Percentiles rank a stretch among this genome's conserved stretches.
Evolutionary conservation across 108 stramenopile genomes (phyloP).

Genomic region (Cyclostephanos invisitatus): DNA sequence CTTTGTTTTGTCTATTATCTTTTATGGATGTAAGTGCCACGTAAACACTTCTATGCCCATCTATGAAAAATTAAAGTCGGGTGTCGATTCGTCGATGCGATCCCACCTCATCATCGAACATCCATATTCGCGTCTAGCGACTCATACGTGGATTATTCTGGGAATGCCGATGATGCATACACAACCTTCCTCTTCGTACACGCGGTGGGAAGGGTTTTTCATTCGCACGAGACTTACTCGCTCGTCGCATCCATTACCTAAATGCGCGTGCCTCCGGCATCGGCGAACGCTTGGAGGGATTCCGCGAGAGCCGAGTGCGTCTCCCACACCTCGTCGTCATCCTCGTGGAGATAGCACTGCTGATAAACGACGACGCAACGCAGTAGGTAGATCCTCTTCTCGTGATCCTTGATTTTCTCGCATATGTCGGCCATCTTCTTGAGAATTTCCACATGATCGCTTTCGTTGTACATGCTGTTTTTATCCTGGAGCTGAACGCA

Average conservation of each 20-base stretch:
- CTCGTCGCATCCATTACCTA: background rate
- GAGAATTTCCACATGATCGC: constrained; percentile 41
- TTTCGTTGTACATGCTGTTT: constrained; percentile 28
- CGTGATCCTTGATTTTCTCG: constrained; percentile 47
- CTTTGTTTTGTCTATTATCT: background rate
- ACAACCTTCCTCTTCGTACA: background rate
- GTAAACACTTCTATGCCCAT: background rate
- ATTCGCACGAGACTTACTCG: background rate
- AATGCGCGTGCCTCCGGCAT: constrained; percentile 24
- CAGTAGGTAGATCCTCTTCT: constrained; percentile 36
- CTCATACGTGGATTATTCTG: background rate
- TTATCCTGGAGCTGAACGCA: constrained; percentile 44
- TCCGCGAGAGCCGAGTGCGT: constrained; percentile 41
- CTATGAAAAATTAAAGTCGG: background rate
- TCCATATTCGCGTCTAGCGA: background rate
- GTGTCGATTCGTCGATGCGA: background rate
- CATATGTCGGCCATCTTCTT: constrained; percentile 38
- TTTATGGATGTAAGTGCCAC: background rate
- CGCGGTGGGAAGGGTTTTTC: background rate
- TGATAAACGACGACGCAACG: constrained; percentile 38
- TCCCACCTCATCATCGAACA: background rate
- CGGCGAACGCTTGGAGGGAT: constrained; percentile 38
- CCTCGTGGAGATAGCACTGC: constrained; percentile 38
- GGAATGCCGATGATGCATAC: background rate
- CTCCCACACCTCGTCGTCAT: constrained; percentile 50